Conservation (phyloP, 495 filamentous ascomycete species). For the Aspergillus leporis region DNA sequence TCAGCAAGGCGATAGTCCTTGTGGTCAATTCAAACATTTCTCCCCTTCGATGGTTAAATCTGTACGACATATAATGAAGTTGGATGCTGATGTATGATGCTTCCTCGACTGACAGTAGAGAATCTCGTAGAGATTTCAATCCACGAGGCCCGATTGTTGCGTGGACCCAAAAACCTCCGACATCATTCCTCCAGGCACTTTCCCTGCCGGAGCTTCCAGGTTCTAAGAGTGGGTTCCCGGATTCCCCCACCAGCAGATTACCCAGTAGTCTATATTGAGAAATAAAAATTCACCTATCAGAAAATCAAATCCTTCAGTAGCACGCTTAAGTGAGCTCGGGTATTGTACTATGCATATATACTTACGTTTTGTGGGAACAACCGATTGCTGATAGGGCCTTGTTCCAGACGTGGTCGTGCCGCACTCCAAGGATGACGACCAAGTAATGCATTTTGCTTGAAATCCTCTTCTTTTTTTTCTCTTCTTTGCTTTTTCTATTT, state of each 20-base stretch:
- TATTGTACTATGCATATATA: not conserved
- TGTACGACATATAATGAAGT: no score
- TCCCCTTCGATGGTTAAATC: no score
- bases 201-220: not conserved
- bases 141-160: no score
- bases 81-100: no score
- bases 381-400: not conserved
- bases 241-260: not conserved
- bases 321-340: not conserved
- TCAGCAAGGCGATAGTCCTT: no score
- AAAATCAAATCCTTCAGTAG: not conserved
- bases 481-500: conserved; percentile 7
- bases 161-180: not conserved
- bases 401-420: not conserved
- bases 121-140: not conserved
- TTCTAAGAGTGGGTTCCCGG: not conserved
- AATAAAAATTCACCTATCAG: not conserved
- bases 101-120: no score
- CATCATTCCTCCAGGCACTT: not conserved
- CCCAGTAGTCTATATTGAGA: not conserved
- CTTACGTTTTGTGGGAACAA: not conserved
- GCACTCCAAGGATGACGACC: not conserved
- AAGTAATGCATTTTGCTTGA: not conserved
- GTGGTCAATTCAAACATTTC: no score
- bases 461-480: conserved; percentile 6